A percentile compares a stretch with the other conserved stretches of the same genome.
Conservation (phyloP, 1,284 basidiomycete species). For the Leccinum griseonigrum region DNA sequence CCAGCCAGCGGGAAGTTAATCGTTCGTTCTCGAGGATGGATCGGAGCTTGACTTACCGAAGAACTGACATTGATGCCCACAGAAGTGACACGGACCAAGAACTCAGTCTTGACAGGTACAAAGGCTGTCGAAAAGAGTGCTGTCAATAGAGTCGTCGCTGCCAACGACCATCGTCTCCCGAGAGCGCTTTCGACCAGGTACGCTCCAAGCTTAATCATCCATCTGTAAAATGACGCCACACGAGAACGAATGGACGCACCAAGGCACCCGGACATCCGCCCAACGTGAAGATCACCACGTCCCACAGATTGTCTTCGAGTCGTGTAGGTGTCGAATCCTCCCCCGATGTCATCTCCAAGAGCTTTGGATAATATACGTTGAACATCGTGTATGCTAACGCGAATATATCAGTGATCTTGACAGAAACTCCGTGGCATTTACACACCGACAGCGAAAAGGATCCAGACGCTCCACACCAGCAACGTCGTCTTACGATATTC, state of each 20-base stretch:
- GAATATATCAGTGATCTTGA: not conserved
- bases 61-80: constrained; percentile 81
- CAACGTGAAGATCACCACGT: constrained; percentile 79
- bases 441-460: constrained; percentile 75
- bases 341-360: constrained; percentile 62
- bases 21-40: not conserved
- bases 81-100: constrained; percentile 72
- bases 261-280: constrained; percentile 88
- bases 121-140: constrained; percentile 78
- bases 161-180: constrained; percentile 79
- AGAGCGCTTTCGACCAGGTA: constrained; percentile 81
- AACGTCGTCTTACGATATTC: constrained; percentile 84
- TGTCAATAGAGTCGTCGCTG: constrained; percentile 77
- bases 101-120: constrained; percentile 56
- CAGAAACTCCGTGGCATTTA: constrained; percentile 9
- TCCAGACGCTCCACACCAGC: constrained; percentile 86
- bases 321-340: constrained; percentile 41
- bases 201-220: constrained; percentile 69
- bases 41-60: constrained; percentile 52
- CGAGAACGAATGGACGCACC: constrained; percentile 39
- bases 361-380: constrained; percentile 92
- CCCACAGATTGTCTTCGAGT: constrained; percentile 71
- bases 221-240: not conserved
- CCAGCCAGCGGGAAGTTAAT: not conserved
- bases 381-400: constrained; percentile 86